Base-by-base conservation (phyloP, 75 land plant species). In the Picea sitchensis region DNA sequence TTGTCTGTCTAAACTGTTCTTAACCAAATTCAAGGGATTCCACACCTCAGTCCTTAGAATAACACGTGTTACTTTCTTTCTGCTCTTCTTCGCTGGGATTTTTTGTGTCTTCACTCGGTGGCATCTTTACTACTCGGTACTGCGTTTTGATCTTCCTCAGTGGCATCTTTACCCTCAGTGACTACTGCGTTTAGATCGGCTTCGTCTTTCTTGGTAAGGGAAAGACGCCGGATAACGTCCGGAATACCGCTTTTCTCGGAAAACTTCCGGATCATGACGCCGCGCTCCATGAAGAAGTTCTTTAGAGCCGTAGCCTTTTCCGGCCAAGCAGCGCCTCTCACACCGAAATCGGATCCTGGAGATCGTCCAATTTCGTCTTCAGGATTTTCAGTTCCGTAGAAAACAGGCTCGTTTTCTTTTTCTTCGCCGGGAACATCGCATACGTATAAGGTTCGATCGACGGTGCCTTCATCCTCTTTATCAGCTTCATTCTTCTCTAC, bases 261-360 rank as follows among this genome's bases (percentile, higher is more conserved):
- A 13, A 61, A 86, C 81, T 79, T 76, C 86, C 17, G 90, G 80
- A 92, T 88, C 75, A 86, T 86, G 15, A 59, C 69, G 14, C 95
- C 82, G 59, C 88, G 87, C 82, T 88, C 88, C 69, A 82, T 89
- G 7, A 93, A 90, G 84, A 86, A 90, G 56, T 86, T 89, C 68
- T 83, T 91, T 36, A 93, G 31, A 18, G 92, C 92, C 34, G 81
- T 84, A 32, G 95, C 95, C 61, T 89, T 93, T 78, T 89, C 94
- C 57, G 95, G 91, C 94, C 87, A 89, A 58, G 63, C 93, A 71
- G 77, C 67, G 23, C 75, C 76, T 56, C 75, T 81, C 0, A 26
- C 75, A 14, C 78, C 81, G 11, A 32, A 13, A 21, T 82, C 81
- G 61, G 20, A 17, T 44, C 79, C 85, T 68, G 75, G 41, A 62